Percentiles rank a stretch among this genome's conserved stretches.
Conservation (phyloP, 768 basidiomycete genomes). For the Pleurotus sapidus region DNA sequence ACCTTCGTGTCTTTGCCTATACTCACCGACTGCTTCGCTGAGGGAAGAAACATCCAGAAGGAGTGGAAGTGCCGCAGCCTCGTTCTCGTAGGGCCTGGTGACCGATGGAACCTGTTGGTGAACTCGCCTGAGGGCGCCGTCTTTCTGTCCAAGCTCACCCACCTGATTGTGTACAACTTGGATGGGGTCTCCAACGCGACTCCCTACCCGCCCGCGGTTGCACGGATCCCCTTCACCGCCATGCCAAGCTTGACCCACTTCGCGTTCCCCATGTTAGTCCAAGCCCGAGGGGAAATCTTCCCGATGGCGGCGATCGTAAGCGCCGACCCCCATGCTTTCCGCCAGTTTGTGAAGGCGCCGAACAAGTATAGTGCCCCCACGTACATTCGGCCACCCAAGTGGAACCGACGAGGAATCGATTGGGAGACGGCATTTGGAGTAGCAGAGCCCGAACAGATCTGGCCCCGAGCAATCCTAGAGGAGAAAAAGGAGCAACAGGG, state of each 20-base stretch:
- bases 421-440: neutral
- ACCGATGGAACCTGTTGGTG: constrained; percentile 30
- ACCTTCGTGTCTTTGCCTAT: constrained; percentile 28
- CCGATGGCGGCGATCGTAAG: constrained; percentile 4
- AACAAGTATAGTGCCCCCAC: neutral
- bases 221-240: constrained; percentile 27
- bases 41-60: constrained; percentile 5
- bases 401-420: neutral
- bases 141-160: constrained; percentile 34
- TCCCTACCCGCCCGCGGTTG: constrained; percentile 16
- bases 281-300: neutral
- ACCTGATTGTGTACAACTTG: constrained; percentile 31
- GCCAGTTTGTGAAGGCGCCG: neutral
- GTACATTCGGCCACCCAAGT: neutral
- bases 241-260: constrained; percentile 31
- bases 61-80: constrained; percentile 26
- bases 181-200: neutral
- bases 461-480: neutral
- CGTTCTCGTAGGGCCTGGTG: constrained; percentile 26
- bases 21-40: constrained; percentile 28
- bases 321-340: neutral
- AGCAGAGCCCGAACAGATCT: neutral
- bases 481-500: neutral
- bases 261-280: constrained; percentile 23
- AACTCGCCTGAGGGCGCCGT: constrained; percentile 24